phyloP scores from a whole-genome alignment of 2,329 filamentous ascomycete species.

The Celoporthe dispersa region DNA sequence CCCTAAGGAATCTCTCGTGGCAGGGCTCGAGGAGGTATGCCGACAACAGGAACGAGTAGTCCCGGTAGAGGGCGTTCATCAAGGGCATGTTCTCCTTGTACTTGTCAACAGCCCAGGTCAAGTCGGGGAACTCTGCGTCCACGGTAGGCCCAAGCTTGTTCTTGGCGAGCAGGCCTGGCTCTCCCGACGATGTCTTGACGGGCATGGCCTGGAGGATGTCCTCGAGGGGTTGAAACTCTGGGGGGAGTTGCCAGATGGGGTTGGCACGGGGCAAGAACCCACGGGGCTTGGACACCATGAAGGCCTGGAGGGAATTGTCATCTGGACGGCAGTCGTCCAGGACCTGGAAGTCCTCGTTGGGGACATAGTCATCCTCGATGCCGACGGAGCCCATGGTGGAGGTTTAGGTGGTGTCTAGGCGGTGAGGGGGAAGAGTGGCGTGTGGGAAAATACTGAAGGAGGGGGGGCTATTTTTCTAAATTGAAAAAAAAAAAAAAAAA shows the following conservation, averaged over 20 bases:
- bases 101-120: conserved; percentile 74
- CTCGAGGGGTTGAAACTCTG: conserved; percentile 74
- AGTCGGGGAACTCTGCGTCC: conserved; percentile 73
- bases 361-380: conserved; percentile 32
- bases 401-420: conserved; percentile 4
- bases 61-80: conserved; percentile 85
- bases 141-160: conserved; percentile 78
- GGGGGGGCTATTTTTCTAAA: conserved; percentile 1
- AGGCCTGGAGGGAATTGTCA: conserved; percentile 69
- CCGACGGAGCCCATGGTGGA: conserved; percentile 48
- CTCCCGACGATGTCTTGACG: conserved; percentile 73
- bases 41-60: conserved; percentile 90
- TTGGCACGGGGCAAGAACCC: conserved; percentile 75
- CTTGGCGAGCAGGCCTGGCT: conserved; percentile 76
- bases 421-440: conserved; percentile 17
- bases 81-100: conserved; percentile 74
- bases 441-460: conserved; percentile 21
- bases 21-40: conserved; percentile 92
- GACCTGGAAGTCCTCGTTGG: conserved; percentile 56
- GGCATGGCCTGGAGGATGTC: conserved; percentile 78
- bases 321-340: conserved; percentile 65
- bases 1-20: conserved; percentile 73
- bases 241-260: conserved; percentile 66
- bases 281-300: conserved; percentile 77
- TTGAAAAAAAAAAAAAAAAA: background rate